A percentile compares a stretch with the other conserved stretches of the same genome.
Conservation (phyloP, 805 yeast genomes). For the Wickerhamiella australiensis region DNA sequence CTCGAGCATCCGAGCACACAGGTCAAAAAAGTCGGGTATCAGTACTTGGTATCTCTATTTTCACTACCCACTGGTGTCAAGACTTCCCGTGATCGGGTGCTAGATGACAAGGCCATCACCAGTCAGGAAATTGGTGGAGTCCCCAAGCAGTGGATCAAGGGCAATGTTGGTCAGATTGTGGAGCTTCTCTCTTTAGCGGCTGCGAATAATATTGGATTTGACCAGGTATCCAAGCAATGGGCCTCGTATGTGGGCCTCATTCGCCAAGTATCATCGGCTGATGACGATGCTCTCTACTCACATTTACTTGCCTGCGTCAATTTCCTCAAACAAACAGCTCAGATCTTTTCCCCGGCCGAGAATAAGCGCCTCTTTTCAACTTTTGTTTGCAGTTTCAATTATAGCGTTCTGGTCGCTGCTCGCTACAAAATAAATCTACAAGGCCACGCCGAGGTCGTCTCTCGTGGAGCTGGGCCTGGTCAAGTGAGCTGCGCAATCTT, state of each 20-base stretch:
- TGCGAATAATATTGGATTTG: not conserved
- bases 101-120: conserved; percentile 3
- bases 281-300: not conserved
- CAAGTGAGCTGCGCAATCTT: conserved; percentile 7
- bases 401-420: not conserved
- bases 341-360: not conserved
- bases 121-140: conserved; percentile 3
- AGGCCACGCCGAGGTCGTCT: not conserved
- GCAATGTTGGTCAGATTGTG: not conserved
- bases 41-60: not conserved
- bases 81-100: not conserved
- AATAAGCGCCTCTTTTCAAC: conserved; percentile 4
- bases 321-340: not conserved
- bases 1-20: not conserved
- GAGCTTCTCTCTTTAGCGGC: not conserved
- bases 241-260: conserved; percentile 4
- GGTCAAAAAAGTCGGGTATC: not conserved
- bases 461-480: not conserved
- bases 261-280: conserved; percentile 3
- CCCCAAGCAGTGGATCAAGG: conserved; percentile 2
- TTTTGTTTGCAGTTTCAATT: conserved; percentile 10
- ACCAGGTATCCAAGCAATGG: conserved; percentile 2
- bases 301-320: conserved; percentile 1
- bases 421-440: not conserved
- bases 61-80: not conserved